Evolutionary conservation across 2,329 filamentous ascomycete species (phyloP).

Genomic region (Penicillium sp.): DNA sequence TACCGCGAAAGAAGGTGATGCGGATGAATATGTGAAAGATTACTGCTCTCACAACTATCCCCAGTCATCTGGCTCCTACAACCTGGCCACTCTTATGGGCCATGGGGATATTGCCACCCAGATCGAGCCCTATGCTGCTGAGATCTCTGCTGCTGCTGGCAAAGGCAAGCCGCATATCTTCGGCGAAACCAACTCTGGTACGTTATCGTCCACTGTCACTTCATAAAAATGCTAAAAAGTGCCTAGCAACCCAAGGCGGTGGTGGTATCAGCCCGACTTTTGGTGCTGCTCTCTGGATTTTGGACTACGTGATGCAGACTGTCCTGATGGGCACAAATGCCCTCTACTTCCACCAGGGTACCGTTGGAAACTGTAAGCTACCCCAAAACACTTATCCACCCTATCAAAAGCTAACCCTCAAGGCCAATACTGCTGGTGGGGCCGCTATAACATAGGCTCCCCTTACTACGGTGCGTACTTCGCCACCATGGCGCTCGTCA

Average conservation of each 20-base stretch:
- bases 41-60: conserved; percentile 55
- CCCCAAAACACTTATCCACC: neutral
- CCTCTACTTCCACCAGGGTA: conserved; percentile 53
- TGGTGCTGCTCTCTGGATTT: conserved; percentile 53
- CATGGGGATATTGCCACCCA: conserved; percentile 46
- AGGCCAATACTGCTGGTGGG: conserved; percentile 52
- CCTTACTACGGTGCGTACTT: conserved; percentile 56
- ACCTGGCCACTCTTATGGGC: conserved; percentile 47
- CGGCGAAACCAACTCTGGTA: conserved; percentile 54
- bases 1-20: conserved; percentile 38
- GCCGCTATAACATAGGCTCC: conserved; percentile 50
- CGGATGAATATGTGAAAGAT: conserved; percentile 42
- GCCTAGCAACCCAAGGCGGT: conserved; percentile 39
- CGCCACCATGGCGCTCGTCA: conserved; percentile 48
- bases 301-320: conserved; percentile 47
- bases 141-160: conserved; percentile 42
- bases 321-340: conserved; percentile 35
- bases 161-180: conserved; percentile 49
- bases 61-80: conserved; percentile 39
- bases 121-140: conserved; percentile 42
- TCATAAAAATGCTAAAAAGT: neutral
- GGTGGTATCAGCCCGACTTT: conserved; percentile 49
- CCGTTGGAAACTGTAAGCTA: conserved; percentile 51
- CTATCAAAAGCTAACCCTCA: neutral
- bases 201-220: neutral